phyloP scores from a whole-genome alignment of 768 basidiomycete genomes.

The Tremella yokohamensis region DNA sequence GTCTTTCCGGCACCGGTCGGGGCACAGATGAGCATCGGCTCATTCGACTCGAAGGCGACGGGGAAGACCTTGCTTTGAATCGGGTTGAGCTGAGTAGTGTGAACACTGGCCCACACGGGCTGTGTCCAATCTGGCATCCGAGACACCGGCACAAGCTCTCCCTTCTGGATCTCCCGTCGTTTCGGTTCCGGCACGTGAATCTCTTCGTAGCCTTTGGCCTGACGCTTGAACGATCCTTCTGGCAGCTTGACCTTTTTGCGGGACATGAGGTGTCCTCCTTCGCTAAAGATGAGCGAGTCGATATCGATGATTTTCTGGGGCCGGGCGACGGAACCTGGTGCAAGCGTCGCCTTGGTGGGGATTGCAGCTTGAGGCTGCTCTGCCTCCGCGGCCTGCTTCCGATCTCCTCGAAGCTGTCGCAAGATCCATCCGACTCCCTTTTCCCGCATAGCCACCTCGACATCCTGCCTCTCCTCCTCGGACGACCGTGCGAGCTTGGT shows the following conservation, averaged over 20 bases:
- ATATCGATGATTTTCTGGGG: constrained; percentile 83
- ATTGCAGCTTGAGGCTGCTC: constrained; percentile 65
- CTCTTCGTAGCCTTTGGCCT: constrained; percentile 95
- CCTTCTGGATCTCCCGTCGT: constrained; percentile 61
- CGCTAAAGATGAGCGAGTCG: constrained; percentile 90
- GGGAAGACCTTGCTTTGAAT: constrained; percentile 92
- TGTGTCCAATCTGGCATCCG: constrained; percentile 80
- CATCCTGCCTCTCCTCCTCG: constrained; percentile 81
- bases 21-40: constrained; percentile 91
- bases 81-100: constrained; percentile 70
- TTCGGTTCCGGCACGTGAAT: constrained; percentile 95
- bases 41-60: constrained; percentile 81
- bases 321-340: constrained; percentile 75
- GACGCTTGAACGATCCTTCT: constrained; percentile 94
- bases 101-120: constrained; percentile 69
- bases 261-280: constrained; percentile 95
- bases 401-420: constrained; percentile 77
- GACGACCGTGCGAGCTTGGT: constrained; percentile 88
- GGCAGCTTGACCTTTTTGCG: constrained; percentile 98
- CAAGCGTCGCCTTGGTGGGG: constrained; percentile 79
- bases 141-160: constrained; percentile 62
- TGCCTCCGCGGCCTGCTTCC: constrained; percentile 58
- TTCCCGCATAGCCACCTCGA: constrained; percentile 97
- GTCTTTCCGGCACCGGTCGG: constrained; percentile 99
- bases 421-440: constrained; percentile 95